Conservation (phyloP, 176 grass and related monocot species). For the Oryza longistaminata region DNA sequence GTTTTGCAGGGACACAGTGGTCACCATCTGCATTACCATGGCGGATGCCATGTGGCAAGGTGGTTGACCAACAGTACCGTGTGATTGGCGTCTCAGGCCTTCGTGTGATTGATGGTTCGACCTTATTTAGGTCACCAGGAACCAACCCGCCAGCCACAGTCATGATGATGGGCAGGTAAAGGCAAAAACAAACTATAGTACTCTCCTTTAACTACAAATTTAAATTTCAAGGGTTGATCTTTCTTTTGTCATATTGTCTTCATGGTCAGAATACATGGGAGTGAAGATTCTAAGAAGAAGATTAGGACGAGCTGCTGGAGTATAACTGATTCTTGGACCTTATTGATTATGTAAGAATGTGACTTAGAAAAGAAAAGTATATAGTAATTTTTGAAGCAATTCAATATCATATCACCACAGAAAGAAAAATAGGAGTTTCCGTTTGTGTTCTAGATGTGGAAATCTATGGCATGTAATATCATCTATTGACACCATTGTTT, state of each 20-base stretch:
- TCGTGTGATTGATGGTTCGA: slow-evolving; percentile 68
- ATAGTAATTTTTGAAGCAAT: slow-evolving; percentile 52
- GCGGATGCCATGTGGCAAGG: slow-evolving; percentile 76
- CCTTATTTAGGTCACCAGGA: slow-evolving; percentile 59
- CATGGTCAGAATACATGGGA: slow-evolving; percentile 74
- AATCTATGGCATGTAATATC: background rate
- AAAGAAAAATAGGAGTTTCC: slow-evolving; percentile 41
- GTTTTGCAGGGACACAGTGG: slow-evolving; percentile 75
- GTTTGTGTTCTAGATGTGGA: slow-evolving; percentile 26
- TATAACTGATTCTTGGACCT: slow-evolving; percentile 37
- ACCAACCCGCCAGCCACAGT: slow-evolving; percentile 83
- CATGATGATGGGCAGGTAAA: slow-evolving; percentile 85
- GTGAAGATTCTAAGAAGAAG: slow-evolving; percentile 75
- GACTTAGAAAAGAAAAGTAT: slow-evolving; percentile 39
- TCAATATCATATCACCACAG: slow-evolving; percentile 35
- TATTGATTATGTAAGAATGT: slow-evolving; percentile 39
- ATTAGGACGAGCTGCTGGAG: slow-evolving; percentile 48
- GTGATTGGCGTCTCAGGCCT: slow-evolving; percentile 57
- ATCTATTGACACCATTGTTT: background rate
- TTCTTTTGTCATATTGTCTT: slow-evolving; percentile 13
- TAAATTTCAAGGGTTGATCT: slow-evolving; percentile 27
- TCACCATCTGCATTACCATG: slow-evolving; percentile 94
- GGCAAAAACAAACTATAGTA: background rate
- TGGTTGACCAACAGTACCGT: slow-evolving; percentile 56
- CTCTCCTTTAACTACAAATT: background rate